These are phyloP conservation scores for Talaromyces albobiverticillius DNA, from an alignment of 2,329 filamentous ascomycete species.

Conservation along the genomic window DNA sequence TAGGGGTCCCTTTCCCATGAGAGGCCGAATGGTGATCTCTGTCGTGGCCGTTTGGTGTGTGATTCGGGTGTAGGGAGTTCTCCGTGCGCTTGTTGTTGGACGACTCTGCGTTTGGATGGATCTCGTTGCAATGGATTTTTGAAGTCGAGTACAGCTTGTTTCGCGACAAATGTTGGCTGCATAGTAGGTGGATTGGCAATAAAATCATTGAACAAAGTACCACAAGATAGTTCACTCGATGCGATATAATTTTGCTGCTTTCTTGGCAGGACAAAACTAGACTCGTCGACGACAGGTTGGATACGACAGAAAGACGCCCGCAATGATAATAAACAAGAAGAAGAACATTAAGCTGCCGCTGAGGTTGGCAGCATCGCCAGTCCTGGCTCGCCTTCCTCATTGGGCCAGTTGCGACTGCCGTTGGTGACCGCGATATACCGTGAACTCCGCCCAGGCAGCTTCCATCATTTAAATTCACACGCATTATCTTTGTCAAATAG, in stretches of 20 bases:
- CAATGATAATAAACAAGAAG: neutral
- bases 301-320: too few species aligned
- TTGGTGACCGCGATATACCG: neutral
- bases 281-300: too few species aligned
- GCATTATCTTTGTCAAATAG: too few species aligned
- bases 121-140: neutral
- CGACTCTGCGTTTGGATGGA: neutral
- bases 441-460: too few species aligned
- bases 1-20: conserved; percentile 3
- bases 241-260: neutral
- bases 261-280: too few species aligned
- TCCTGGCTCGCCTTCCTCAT: too few species aligned
- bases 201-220: neutral
- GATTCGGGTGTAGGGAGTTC: neutral
- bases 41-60: neutral
- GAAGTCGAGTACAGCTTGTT: neutral
- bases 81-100: neutral
- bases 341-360: too few species aligned
- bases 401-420: neutral
- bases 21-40: neutral
- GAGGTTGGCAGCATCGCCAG: too few species aligned
- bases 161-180: neutral
- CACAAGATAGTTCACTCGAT: neutral
- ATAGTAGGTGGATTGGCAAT: neutral
- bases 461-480: too few species aligned